Base-by-base conservation (phyloP, 148 eudicot genomes). In the Spergularia bocconei region DNA sequence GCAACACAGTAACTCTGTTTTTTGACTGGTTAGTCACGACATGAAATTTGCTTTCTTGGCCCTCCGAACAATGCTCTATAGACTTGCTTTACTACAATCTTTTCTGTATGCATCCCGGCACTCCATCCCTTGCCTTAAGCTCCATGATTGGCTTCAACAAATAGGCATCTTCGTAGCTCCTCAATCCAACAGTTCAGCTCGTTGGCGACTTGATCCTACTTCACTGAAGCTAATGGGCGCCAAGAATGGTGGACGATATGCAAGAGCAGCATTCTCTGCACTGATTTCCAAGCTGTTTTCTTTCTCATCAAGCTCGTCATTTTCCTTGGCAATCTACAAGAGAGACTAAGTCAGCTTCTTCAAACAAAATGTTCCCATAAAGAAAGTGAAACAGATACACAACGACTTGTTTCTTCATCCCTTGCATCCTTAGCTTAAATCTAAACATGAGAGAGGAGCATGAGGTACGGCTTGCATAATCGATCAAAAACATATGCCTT, bases 231-330 rank as follows among this genome's bases (percentile, higher is more conserved):
- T 72, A 62, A 79, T 60, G 6, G 93, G 91, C 63, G 75, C 72
- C 81, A 92, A 82, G 77, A 85, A 90, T 7, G 98, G 98, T 67
- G 96, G 91, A 66, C 86, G 76, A 78, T 90, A 92, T 41, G 93
- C 91, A 38, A 78, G 81, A 16, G 86, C 77, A 9, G 96, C 96
- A 51, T 84, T 86, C 78, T 78, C 76, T 52, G 83, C 73, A 70
- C 85, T 79, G 29, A 54, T 79, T 70, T 84, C 89, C 80, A 84
- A 21, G 65, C 54, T 61, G 71, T 84, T 83, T 19, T 82, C 84
- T 79, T 77, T 82, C 84, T 88, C 82, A 25, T 88, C 98, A 13
- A 86, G 78, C 77, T 92, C 96, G 53, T 90, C 97, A 8, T 79
- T 82, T 74, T 86, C 86, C 76, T 66, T 83, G 14, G 88, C 86